phyloP scores from a whole-genome alignment of 345 rosid genomes.

The Iberis pinnata region DNA sequence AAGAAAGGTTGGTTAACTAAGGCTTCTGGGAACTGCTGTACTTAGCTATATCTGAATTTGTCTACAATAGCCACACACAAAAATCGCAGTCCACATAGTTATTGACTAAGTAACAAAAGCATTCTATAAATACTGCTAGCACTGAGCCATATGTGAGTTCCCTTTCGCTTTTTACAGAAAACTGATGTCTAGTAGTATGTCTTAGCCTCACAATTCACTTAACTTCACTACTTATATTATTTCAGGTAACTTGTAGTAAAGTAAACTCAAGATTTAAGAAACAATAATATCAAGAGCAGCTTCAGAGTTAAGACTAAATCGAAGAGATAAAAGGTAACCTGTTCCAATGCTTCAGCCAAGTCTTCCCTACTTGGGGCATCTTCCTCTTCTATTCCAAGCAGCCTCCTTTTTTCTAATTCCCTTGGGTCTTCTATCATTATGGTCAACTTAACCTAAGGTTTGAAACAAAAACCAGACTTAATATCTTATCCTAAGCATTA shows the following conservation, averaged over 20 bases:
- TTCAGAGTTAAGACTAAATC: neutral
- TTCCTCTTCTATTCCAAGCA: slow-evolving; percentile 74
- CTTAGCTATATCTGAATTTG: neutral
- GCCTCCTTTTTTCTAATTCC: slow-evolving; percentile 73
- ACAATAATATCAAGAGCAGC: neutral
- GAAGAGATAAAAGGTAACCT: slow-evolving; percentile 34
- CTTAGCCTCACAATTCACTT: slow-evolving; percentile 2
- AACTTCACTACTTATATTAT: neutral
- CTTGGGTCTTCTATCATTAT: slow-evolving; percentile 88
- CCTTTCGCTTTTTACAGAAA: neutral
- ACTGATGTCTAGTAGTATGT: neutral
- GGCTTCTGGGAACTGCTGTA: too few relatives aligned
- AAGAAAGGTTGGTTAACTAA: neutral
- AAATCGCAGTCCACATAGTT: neutral
- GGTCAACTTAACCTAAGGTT: slow-evolving; percentile 64
- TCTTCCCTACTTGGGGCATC: slow-evolving; percentile 82
- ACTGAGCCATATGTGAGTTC: neutral
- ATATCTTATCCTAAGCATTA: neutral
- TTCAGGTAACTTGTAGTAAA: neutral
- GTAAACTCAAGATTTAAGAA: neutral
- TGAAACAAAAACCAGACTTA: neutral
- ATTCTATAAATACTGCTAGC: slow-evolving; percentile 1
- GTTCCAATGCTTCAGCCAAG: slow-evolving; percentile 68
- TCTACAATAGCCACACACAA: neutral
- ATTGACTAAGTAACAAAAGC: neutral